These are phyloP conservation scores for Fusarium sp. DNA, from an alignment of 2,329 filamentous ascomycete species.

Conservation along the genomic window DNA sequence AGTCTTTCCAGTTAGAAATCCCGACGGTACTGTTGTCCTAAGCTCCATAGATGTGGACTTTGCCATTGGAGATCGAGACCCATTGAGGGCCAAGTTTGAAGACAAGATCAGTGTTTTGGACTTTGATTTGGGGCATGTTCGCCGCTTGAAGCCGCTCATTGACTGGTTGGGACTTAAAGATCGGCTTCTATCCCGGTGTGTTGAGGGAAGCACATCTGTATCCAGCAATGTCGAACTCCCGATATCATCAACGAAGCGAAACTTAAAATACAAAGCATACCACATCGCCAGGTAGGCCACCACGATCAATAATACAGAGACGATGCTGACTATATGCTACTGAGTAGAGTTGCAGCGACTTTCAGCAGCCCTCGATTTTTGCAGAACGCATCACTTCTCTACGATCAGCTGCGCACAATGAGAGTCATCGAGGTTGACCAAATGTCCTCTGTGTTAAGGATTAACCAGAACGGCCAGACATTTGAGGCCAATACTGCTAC, in stretches of 20 bases:
- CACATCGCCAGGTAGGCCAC: constrained; percentile 25
- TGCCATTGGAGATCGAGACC: constrained; percentile 36
- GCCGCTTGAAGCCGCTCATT: constrained; percentile 23
- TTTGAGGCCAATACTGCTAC: neutral
- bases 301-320: rapidly evolving
- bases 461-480: constrained; percentile 4
- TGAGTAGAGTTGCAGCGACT: constrained; percentile 30
- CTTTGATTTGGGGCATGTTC: constrained; percentile 32
- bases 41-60: constrained; percentile 21
- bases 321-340: neutral
- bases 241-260: constrained; percentile 10
- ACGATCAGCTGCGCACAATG: constrained; percentile 24
- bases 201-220: constrained; percentile 19
- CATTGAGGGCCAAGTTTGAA: constrained; percentile 9
- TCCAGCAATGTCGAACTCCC: neutral
- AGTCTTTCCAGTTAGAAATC: constrained; percentile 31
- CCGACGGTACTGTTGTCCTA: neutral
- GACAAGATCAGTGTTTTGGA: constrained; percentile 28
- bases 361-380: constrained; percentile 33
- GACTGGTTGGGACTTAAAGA: constrained; percentile 19
- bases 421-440: constrained; percentile 23
- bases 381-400: neutral
- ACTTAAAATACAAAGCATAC: constrained; percentile 34
- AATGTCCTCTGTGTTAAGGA: constrained; percentile 21
- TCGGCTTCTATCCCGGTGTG: constrained; percentile 27